Evolutionary conservation across 83 land plant species (phyloP).

Genomic region (Picea engelmannii): DNA sequence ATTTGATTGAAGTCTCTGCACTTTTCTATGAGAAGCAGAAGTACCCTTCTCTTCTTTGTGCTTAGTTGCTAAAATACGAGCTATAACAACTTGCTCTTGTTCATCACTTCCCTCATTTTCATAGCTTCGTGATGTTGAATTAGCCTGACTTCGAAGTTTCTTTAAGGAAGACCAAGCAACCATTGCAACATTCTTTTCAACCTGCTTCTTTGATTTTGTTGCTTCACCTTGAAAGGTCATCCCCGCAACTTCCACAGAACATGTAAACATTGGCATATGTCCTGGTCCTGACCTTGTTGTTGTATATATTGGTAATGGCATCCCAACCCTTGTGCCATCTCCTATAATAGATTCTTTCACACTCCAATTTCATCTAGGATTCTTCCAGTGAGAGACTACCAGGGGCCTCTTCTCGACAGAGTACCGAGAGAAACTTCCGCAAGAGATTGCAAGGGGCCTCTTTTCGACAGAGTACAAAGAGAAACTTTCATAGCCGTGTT

Average conservation of each 20-base stretch:
- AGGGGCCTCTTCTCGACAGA: too few species aligned
- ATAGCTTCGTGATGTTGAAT: constrained; percentile 6
- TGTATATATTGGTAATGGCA: too few species aligned
- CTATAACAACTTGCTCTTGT: constrained; percentile 46
- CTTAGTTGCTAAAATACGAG: constrained; percentile 27
- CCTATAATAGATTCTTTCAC: too few species aligned
- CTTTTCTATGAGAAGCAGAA: constrained; percentile 10
- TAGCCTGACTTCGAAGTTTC: constrained; percentile 4
- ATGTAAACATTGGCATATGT: constrained; percentile 41
- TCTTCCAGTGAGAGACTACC: too few species aligned
- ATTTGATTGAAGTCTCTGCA: constrained; percentile 1
- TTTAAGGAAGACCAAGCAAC: constrained; percentile 39
- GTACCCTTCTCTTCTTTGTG: constrained; percentile 29
- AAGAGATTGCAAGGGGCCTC: too few species aligned
- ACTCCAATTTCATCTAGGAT: too few species aligned
- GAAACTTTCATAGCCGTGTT: too few species aligned
- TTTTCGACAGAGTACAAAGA: too few species aligned
- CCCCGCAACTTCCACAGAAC: constrained; percentile 38
- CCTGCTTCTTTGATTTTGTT: constrained; percentile 33
- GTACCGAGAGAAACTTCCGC: too few species aligned
- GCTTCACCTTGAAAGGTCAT: constrained; percentile 36
- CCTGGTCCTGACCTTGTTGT: constrained; percentile 36
- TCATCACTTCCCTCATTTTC: constrained; percentile 45
- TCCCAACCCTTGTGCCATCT: background rate
- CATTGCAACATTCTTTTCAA: constrained; percentile 25